Base-by-base conservation (phyloP, 163 green algal species). In the Scenedesmus sp. region DNA sequence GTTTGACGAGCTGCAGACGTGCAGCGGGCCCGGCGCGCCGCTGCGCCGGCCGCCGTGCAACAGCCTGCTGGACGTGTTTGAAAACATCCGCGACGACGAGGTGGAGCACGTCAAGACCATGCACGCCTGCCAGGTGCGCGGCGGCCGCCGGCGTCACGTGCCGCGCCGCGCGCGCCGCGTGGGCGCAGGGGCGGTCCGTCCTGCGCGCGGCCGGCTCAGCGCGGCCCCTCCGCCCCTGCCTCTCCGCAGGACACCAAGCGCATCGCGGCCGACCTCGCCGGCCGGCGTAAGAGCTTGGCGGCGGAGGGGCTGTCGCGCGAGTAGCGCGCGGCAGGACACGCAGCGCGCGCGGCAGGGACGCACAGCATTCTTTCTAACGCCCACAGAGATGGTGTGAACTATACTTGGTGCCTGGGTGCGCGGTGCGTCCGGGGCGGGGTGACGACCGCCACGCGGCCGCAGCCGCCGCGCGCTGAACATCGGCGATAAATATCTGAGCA, bases 81-180 rank as follows among this genome's bases (percentile, higher is more conserved):
- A 70, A 70, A 97, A 97, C 83, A 96, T 98, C 64, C 66, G 89
- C 18, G 76, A 83, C 28, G 94, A 98, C 65, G 95, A 98, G 82
- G 57, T 80, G 1, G 94, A 98, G 92, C 94, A 98, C 79, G 90
- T 95, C 3, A 93, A 92, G 84, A 98, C 94, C 0, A 98, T 98
- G 94, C 77, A 70, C 15, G 92, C 89, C 0, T 97, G 93, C 83
- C 87, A 94, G 76, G 82, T 60, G 20, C 7, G 53, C 15, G 29
- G n/a, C n/a, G n/a, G n/a, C n/a, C n/a, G n/a, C n/a, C n/a, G n/a
- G n/a, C n/a, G n/a, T n/a, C n/a, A n/a, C n/a, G n/a, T n/a, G n/a
- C n/a, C n/a, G n/a, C 33, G 14, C 14, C 53, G 6, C 50, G 7
- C 24, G 6, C 4, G 20, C 26, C 20, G 20, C 26, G 50, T 17